Evolutionary conservation across 2,329 filamentous ascomycete genomes (phyloP), one percentile per base, ranked within the genome.

Genomic region (Lecanicillium sp.): DNA sequence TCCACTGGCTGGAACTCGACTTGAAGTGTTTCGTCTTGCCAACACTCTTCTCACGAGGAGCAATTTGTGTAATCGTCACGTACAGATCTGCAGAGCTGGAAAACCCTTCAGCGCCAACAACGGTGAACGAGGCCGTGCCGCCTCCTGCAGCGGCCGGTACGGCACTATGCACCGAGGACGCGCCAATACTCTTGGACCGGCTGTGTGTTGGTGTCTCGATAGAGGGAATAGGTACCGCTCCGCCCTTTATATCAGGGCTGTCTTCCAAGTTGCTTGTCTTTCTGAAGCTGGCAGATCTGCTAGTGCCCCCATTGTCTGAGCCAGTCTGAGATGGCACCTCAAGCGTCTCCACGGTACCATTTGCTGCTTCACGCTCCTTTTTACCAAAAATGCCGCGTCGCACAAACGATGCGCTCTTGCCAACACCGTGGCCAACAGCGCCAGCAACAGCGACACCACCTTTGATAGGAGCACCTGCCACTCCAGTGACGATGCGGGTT

Each of bases 11-110:
- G 2, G 66, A 67, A 3, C 75, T 64, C 1, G 81, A 73, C 60
- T 95, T 95, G 65, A 85, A 76, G 47, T 92, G 83, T 58, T 95
- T 94, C 16, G 89, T 95, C 69, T 96, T 95, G 64, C 89, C 80
- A 33, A 98, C 68, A 33, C 83, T 76, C 65, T 92, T 95, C 35
- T 68, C 74, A 61, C 83, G 89, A 33, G 78, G 63, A 4, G 70
- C 67, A 25, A 85, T 56, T 48, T 85, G 78, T 40, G 78, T 80
- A 48, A 95, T 65, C 42, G 75, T 64, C 34, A 94, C 76, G 52
- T 86, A 88, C n/a, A 95, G 65, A 54, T 94, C 86, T 5, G 85
- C 73, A 5, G 77, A 77, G 2, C 80, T 64, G 13, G 87, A 83
- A 60, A 81, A 98, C 22, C 84, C 87, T 3, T 75, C 70, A 1